Evolutionary conservation across 495 filamentous ascomycete genomes (phyloP).

Genomic region (Cercophora scortea): DNA sequence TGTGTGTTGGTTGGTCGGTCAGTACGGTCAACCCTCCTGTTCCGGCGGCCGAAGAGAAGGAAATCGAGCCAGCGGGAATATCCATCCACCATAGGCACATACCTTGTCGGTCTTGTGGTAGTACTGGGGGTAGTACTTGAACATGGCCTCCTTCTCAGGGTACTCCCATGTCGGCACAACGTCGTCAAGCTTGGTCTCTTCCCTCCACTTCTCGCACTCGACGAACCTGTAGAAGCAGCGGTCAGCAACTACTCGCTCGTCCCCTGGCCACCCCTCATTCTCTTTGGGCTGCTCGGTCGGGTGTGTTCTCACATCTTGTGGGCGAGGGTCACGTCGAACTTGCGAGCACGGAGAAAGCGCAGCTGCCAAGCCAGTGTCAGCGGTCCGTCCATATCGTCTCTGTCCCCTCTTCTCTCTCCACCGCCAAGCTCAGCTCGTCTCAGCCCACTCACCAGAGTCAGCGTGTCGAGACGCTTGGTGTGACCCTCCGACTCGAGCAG

Average conservation of each 20-base stretch:
- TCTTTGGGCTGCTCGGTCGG: not conserved
- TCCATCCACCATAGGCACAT: slow-evolving; percentile 2
- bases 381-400: slow-evolving; percentile 8
- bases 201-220: slow-evolving; percentile 85
- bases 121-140: slow-evolving; percentile 95
- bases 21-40: not conserved
- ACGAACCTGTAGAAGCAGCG: slow-evolving; percentile 59
- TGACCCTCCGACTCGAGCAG: slow-evolving; percentile 78
- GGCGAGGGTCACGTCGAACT: slow-evolving; percentile 78
- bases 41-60: not conserved
- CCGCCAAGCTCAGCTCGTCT: not conserved
- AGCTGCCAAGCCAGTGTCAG: slow-evolving; percentile 39
- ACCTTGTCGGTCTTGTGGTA: slow-evolving; percentile 99
- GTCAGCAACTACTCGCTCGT: slow-evolving; percentile 8
- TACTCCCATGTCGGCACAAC: slow-evolving; percentile 77
- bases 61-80: not conserved
- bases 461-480: slow-evolving; percentile 79
- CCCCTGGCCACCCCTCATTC: not conserved
- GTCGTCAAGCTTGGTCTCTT: slow-evolving; percentile 73
- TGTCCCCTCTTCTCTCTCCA: no score
- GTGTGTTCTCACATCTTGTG: slow-evolving; percentile 69
- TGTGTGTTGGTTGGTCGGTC: slow-evolving; percentile 26
- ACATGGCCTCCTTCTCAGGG: slow-evolving; percentile 76
- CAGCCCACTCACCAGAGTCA: slow-evolving; percentile 59
- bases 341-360: slow-evolving; percentile 86